Percentiles rank a stretch among this genome's conserved stretches.
phyloP scores from a whole-genome alignment of 768 basidiomycete genomes.

The Trametes cinnabarina region DNA sequence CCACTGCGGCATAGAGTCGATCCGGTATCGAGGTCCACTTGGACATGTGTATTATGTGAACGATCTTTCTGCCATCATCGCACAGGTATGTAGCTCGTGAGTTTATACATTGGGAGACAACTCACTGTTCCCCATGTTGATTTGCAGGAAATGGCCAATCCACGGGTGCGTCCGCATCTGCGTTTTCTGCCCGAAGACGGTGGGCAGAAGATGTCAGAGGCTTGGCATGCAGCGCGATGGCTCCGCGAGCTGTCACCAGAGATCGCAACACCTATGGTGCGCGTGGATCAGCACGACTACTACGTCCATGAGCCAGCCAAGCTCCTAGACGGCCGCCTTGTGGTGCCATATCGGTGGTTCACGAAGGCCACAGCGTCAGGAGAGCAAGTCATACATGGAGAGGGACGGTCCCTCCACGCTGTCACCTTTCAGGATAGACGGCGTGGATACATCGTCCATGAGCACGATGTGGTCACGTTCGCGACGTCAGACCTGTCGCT shows the following conservation, averaged over 20 bases:
- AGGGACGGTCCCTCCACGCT: not conserved
- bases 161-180: conserved; percentile 5
- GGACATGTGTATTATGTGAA: conserved; percentile 8
- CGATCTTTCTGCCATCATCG: conserved; percentile 1
- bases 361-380: too few species aligned
- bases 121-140: not conserved
- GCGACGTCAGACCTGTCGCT: not conserved
- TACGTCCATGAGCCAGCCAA: conserved; percentile 1
- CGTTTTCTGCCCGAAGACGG: conserved; percentile 3
- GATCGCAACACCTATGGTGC: conserved; percentile 1
- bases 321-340: not conserved
- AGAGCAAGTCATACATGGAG: not conserved
- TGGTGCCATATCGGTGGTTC: not conserved
- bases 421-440: not conserved
- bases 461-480: not conserved
- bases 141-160: conserved; percentile 16
- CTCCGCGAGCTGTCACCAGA: not conserved
- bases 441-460: not conserved
- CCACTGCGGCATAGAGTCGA: not conserved
- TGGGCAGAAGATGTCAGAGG: not conserved
- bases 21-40: not conserved
- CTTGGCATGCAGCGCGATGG: conserved; percentile 7
- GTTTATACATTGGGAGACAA: too few species aligned
- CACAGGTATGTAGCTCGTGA: not conserved
- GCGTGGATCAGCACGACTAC: not conserved